A percentile compares a stretch with the other conserved stretches of the same genome.
Evolutionary conservation across 805 yeast species (phyloP).

Genomic region (Lachancea fermentati): DNA sequence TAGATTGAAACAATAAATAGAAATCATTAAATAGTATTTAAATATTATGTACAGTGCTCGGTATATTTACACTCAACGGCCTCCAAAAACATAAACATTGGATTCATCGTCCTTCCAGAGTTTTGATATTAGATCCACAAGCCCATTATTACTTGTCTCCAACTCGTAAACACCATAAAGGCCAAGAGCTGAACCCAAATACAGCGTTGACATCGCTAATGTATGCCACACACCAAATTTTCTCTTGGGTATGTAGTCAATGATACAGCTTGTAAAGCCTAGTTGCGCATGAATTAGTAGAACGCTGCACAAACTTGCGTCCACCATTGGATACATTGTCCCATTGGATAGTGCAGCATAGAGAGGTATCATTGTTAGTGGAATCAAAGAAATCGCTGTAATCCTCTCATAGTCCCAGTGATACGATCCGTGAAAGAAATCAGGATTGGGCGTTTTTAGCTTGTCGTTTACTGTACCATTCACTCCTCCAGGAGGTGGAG

Average conservation of each 20-base stretch:
- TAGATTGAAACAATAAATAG: too few species aligned
- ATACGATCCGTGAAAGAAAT: slow-evolving; percentile 56
- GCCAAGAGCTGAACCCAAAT: slow-evolving; percentile 58
- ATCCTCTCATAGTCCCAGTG: slow-evolving; percentile 72
- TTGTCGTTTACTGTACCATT: slow-evolving; percentile 73
- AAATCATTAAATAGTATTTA: neutral
- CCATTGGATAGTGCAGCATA: slow-evolving; percentile 39
- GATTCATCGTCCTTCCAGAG: slow-evolving; percentile 35
- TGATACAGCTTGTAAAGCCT: slow-evolving; percentile 73
- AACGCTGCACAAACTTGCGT: slow-evolving; percentile 50
- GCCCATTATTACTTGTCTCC: slow-evolving; percentile 62
- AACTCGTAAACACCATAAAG: slow-evolving; percentile 67
- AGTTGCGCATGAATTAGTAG: slow-evolving; percentile 59
- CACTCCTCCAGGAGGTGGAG: slow-evolving; percentile 70
- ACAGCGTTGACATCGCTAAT: slow-evolving; percentile 52
- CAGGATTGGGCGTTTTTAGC: slow-evolving; percentile 52
- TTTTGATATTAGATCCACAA: slow-evolving; percentile 41
- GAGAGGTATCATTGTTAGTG: slow-evolving; percentile 53
- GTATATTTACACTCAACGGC: slow-evolving; percentile 1
- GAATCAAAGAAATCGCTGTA: slow-evolving; percentile 56
- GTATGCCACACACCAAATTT: slow-evolving; percentile 63
- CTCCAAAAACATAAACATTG: slow-evolving; percentile 24
- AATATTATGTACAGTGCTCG: neutral
- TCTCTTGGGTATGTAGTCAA: slow-evolving; percentile 72
- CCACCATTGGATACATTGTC: slow-evolving; percentile 47